Evolutionary conservation across 2,329 filamentous ascomycete species (phyloP).

Genomic region (Botrytis cinerea): DNA sequence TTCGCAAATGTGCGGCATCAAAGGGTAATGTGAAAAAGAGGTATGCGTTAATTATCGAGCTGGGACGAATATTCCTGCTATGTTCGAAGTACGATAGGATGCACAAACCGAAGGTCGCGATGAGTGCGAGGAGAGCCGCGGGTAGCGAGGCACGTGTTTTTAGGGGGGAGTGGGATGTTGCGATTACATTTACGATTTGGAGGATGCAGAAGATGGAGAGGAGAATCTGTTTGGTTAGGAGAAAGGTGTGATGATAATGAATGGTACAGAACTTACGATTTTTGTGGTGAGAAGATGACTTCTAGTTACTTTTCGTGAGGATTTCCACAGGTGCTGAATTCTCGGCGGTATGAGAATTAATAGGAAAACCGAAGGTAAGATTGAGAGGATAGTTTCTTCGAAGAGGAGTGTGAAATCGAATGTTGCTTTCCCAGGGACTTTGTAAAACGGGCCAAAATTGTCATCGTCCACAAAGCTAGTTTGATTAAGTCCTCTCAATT

Average conservation of each 20-base stretch:
- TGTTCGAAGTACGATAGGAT: not conserved
- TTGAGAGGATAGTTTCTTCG: conserved; percentile 38
- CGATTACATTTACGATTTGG: conserved; percentile 29
- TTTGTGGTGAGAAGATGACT: conserved; percentile 31
- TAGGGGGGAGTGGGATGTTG: conserved; percentile 26
- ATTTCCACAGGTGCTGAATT: conserved; percentile 30
- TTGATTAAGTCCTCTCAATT: not conserved
- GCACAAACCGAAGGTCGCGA: conserved; percentile 25
- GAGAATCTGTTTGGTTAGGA: conserved; percentile 26
- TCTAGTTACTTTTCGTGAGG: conserved; percentile 28
- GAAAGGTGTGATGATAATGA: not conserved
- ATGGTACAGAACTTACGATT: conserved; percentile 24
- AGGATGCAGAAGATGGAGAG: conserved; percentile 29
- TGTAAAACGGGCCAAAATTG: conserved; percentile 20
- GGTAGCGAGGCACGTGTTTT: conserved; percentile 30
- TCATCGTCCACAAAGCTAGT: conserved; percentile 1
- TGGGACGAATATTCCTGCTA: conserved; percentile 31
- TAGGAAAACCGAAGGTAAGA: conserved; percentile 34
- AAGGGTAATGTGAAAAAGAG: conserved; percentile 34
- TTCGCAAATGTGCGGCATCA: conserved; percentile 33
- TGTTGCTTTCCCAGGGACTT: conserved; percentile 8
- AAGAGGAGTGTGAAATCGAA: conserved; percentile 40
- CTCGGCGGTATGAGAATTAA: conserved; percentile 30
- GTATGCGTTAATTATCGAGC: conserved; percentile 34
- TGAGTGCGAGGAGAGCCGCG: conserved; percentile 31